phyloP scores from a whole-genome alignment of 164 flowering plant species.

The Magnolia sinica region DNA sequence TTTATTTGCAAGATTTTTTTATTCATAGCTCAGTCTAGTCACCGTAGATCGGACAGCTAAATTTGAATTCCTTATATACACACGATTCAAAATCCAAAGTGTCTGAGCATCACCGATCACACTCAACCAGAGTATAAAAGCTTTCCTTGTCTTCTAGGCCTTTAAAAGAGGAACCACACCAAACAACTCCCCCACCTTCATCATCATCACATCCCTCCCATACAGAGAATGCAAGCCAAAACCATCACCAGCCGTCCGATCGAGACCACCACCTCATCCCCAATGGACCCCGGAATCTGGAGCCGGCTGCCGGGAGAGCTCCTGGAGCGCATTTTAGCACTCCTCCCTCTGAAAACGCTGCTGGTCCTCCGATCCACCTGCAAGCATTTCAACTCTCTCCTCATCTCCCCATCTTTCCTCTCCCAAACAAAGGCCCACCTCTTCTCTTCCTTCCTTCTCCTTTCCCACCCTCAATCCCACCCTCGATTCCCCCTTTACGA shows the following conservation, averaged over 20 bases:
- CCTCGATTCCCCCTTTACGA: constrained; percentile 43
- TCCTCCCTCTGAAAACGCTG: constrained; percentile 51
- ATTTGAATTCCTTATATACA: no score
- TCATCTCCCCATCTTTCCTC: constrained; percentile 51
- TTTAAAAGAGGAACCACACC: no score
- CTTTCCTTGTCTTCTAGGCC: no score
- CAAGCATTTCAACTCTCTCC: constrained; percentile 57
- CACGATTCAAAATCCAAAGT: no score
- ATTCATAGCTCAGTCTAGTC: no score
- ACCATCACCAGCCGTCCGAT: neutral
- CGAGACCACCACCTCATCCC: neutral
- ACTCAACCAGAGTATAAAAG: no score
- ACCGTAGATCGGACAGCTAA: no score
- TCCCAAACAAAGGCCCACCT: constrained; percentile 21
- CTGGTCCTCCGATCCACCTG: constrained; percentile 56
- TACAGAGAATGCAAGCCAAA: neutral
- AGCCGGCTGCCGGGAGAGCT: constrained; percentile 51
- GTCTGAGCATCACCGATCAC: no score
- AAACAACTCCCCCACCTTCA: no score
- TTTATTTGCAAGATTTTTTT: no score
- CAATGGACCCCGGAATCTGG: constrained; percentile 71
- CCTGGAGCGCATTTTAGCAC: constrained; percentile 50
- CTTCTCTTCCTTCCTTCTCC: constrained; percentile 48
- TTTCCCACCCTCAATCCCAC: constrained; percentile 57
- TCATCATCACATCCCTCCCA: no score